phyloP scores from a whole-genome alignment of 2,329 filamentous ascomycete species.

The Didymella exigua region DNA sequence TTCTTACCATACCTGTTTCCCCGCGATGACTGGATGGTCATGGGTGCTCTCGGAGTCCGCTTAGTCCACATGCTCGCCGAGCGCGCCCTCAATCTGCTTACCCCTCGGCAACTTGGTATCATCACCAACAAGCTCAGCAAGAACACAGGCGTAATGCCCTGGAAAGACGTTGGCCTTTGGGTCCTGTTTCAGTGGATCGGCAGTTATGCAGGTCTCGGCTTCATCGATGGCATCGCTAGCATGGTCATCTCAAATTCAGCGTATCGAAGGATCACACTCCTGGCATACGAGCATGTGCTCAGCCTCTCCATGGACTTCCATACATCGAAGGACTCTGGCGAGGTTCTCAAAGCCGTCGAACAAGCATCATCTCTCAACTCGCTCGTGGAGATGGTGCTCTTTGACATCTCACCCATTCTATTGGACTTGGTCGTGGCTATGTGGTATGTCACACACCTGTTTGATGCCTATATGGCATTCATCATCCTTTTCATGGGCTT shows the following conservation, averaged over 20 bases:
- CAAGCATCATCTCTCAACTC: slow-evolving; percentile 66
- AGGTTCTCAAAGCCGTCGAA: slow-evolving; percentile 68
- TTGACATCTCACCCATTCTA: slow-evolving; percentile 66
- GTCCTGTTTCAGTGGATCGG: slow-evolving; percentile 54
- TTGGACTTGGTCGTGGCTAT: slow-evolving; percentile 67
- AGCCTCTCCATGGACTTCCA: slow-evolving; percentile 74
- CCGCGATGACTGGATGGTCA: slow-evolving; percentile 66
- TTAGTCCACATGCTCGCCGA: slow-evolving; percentile 70
- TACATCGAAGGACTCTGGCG: slow-evolving; percentile 66
- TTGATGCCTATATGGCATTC: slow-evolving; percentile 60
- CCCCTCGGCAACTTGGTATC: slow-evolving; percentile 81
- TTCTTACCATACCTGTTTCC: slow-evolving; percentile 84
- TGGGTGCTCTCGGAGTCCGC: slow-evolving; percentile 71
- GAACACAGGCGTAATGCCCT: slow-evolving; percentile 55
- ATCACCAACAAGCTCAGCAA: slow-evolving; percentile 72
- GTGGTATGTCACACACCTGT: slow-evolving; percentile 64
- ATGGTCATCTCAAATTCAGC: slow-evolving; percentile 63
- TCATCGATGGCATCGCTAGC: slow-evolving; percentile 59
- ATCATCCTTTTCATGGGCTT: slow-evolving; percentile 47
- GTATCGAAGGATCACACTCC: slow-evolving; percentile 62
- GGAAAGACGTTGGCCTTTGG: slow-evolving; percentile 60
- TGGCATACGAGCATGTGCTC: slow-evolving; percentile 71
- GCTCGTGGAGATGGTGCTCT: slow-evolving; percentile 64
- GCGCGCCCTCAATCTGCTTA: slow-evolving; percentile 75
- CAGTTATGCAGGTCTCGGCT: slow-evolving; percentile 58